Evolutionary conservation across 352 stramenopile genomes (phyloP).

Genomic region (Phytophthora tentaculata): DNA sequence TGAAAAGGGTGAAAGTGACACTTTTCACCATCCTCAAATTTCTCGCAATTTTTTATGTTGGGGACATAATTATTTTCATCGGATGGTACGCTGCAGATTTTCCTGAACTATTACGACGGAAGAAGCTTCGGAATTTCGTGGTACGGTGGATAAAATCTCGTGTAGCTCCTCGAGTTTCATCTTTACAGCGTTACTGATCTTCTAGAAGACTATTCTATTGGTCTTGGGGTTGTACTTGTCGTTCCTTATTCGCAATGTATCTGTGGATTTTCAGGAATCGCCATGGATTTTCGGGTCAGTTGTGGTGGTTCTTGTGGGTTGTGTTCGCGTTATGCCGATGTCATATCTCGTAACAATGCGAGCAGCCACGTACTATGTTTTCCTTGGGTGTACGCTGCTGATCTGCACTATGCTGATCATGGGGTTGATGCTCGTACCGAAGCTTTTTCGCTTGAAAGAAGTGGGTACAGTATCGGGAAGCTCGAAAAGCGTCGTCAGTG

Average conservation of each 20-base stretch:
- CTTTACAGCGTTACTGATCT: slow-evolving; percentile 58
- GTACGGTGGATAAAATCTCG: slow-evolving; percentile 30
- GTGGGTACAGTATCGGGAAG: not conserved
- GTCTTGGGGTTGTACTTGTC: slow-evolving; percentile 52
- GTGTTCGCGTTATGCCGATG: slow-evolving; percentile 55
- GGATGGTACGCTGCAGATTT: slow-evolving; percentile 46
- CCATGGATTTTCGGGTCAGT: slow-evolving; percentile 68
- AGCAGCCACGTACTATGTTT: slow-evolving; percentile 45
- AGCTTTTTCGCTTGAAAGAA: slow-evolving; percentile 47
- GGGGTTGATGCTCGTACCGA: slow-evolving; percentile 52
- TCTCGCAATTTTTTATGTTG: slow-evolving; percentile 39
- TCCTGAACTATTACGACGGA: slow-evolving; percentile 30
- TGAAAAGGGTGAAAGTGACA: slow-evolving; percentile 54
- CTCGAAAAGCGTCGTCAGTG: not conserved
- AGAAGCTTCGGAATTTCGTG: slow-evolving; percentile 31
- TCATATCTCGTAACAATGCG: slow-evolving; percentile 56
- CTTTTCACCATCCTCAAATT: slow-evolving; percentile 48
- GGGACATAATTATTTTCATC: slow-evolving; percentile 48
- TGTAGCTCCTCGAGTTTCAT: slow-evolving; percentile 58
- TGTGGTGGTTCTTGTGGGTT: slow-evolving; percentile 53
- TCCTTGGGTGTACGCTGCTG: slow-evolving; percentile 34
- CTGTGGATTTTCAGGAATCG: slow-evolving; percentile 69
- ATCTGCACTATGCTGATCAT: slow-evolving; percentile 48
- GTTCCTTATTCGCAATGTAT: slow-evolving; percentile 73
- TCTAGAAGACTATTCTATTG: slow-evolving; percentile 64